Evolutionary conservation across 768 basidiomycete species (phyloP), one percentile per base, ranked within the genome.

Genomic region (Rhodotorula taiwanensis): DNA sequence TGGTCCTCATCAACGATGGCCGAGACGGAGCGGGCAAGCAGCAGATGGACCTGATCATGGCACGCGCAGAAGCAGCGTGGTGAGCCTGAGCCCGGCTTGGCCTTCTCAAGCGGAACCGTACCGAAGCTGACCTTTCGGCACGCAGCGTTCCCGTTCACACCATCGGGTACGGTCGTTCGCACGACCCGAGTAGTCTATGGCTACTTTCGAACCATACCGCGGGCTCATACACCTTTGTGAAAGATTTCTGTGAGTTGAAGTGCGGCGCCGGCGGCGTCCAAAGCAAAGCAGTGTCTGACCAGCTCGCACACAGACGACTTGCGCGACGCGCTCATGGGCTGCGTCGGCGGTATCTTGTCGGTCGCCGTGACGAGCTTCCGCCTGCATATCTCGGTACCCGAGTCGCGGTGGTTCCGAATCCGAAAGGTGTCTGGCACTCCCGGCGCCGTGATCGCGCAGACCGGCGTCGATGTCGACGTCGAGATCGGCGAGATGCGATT

Each of bases 181-280:
- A 98, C 74, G 95, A 98, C 75, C 95, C 95, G 23, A 90, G 90
- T 20, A 94, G 92, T 11, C 82, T 99, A 39, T 98, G 95, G 95
- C 84, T 98, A 50, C 93, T 99, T 82, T 97, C 93, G 15, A 98
- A 97, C 76, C 92, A 98, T 75, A 97, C 95, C 5, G 84, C 84
- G 67, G 95, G 95, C 30, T 95, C 92, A 16, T 98, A 98, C 78
- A 97, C 93, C 7, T 99, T 95, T 72, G 91, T 97, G 64, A 89
- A 88, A 77, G 94, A 95, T 74, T 97, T 93, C 88, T 76, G 69
- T 55, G 44, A 41, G 48, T 47, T 9, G 10, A 7, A 23, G n/a
- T n/a, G n/a, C n/a, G n/a, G n/a, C n/a, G n/a, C n/a, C n/a, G n/a
- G n/a, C n/a, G n/a, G n/a, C n/a, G n/a, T n/a, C n/a, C n/a, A n/a